Evolutionary conservation across 306 rosid genomes (phyloP).

Genomic region (Dryas octopetala): DNA sequence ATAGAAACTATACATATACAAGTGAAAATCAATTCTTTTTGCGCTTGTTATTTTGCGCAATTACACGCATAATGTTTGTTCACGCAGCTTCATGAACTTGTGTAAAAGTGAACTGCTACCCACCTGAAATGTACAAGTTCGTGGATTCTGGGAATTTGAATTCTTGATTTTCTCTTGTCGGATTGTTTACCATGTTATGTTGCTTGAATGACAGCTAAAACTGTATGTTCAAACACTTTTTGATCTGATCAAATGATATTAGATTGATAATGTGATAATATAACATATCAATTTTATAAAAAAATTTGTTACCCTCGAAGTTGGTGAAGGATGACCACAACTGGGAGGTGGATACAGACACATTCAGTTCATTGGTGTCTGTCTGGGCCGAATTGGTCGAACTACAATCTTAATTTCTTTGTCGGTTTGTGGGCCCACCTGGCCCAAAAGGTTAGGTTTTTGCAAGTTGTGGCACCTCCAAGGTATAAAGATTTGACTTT

Average conservation of each 20-base stretch:
- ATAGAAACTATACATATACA: constrained; percentile 3
- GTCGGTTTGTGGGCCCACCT: constrained; percentile 3
- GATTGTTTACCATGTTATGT: neutral
- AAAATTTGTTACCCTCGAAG: too few relatives aligned
- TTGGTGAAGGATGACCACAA: neutral
- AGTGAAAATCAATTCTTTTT: neutral
- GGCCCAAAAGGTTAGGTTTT: neutral
- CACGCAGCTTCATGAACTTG: neutral
- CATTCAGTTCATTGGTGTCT: neutral
- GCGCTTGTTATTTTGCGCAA: neutral
- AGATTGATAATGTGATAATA: neutral
- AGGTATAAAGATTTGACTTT: neutral
- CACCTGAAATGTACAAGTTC: constrained; percentile 13
- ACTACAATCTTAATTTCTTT: neutral
- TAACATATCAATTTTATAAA: neutral
- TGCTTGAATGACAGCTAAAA: too few relatives aligned
- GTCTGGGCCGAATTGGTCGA: neutral
- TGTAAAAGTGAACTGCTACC: constrained; percentile 2
- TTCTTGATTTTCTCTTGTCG: neutral
- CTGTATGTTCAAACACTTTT: too few relatives aligned
- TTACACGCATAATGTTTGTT: neutral
- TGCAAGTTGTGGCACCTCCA: neutral
- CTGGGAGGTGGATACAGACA: too few relatives aligned
- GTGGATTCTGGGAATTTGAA: neutral
- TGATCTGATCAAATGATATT: neutral